phyloP scores from a whole-genome alignment of 352 stramenopile species.

The Pythium scleroteichum region DNA sequence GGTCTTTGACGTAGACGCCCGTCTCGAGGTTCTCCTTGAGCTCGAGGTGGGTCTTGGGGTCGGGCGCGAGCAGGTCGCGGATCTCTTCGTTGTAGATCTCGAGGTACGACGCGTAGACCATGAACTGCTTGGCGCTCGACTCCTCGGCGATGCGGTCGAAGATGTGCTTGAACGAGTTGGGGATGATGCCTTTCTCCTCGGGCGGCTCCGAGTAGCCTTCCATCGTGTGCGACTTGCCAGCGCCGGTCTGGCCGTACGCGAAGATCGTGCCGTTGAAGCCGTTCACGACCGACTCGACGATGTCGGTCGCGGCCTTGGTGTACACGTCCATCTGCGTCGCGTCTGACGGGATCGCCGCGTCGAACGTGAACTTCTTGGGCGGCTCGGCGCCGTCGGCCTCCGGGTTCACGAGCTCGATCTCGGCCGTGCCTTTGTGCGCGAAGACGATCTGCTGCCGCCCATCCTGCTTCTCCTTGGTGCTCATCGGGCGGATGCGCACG shows the following conservation, averaged over 20 bases:
- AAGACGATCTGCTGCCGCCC: slow-evolving; percentile 79
- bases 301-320: slow-evolving; percentile 84
- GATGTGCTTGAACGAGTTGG: slow-evolving; percentile 96
- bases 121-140: slow-evolving; percentile 69
- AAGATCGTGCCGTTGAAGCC: slow-evolving; percentile 98
- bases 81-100: slow-evolving; percentile 97
- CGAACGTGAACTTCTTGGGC: slow-evolving; percentile 95
- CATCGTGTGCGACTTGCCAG: slow-evolving; percentile 91
- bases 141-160: slow-evolving; percentile 91
- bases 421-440: slow-evolving; percentile 69
- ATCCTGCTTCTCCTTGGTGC: slow-evolving; percentile 91
- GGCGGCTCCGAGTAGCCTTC: slow-evolving; percentile 88
- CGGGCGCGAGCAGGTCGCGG: slow-evolving; percentile 82
- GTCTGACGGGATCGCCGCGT: slow-evolving; percentile 89
- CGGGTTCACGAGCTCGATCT: slow-evolving; percentile 88
- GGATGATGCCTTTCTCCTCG: slow-evolving; percentile 93
- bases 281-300: slow-evolving; percentile 93
- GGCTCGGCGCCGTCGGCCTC: slow-evolving; percentile 71
- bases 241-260: slow-evolving; percentile 91
- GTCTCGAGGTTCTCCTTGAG: slow-evolving; percentile 93
- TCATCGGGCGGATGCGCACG: slow-evolving; percentile 92
- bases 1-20: slow-evolving; percentile 96
- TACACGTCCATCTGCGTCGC: slow-evolving; percentile 92
- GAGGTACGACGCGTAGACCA: slow-evolving; percentile 90
- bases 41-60: slow-evolving; percentile 88